phyloP scores from a whole-genome alignment of 164 flowering plant species.

The Euptelea pleiosperma region DNA sequence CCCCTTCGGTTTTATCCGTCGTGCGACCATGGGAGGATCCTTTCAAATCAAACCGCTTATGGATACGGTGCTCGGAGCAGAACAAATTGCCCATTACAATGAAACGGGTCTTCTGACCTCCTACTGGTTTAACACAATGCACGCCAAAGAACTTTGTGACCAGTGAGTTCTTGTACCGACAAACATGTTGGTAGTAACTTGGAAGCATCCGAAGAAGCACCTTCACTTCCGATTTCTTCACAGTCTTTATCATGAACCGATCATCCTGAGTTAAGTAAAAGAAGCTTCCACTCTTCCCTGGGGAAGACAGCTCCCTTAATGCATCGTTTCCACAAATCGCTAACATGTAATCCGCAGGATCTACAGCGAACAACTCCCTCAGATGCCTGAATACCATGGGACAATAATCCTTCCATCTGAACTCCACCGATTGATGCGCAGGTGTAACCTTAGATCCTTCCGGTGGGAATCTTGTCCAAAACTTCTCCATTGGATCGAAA shows the following conservation, averaged over 20 bases:
- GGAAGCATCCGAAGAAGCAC: constrained; percentile 74
- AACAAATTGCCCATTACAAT: constrained; percentile 71
- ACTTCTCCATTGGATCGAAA: constrained; percentile 33
- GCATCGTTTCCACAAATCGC: constrained; percentile 71
- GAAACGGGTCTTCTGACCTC: constrained; percentile 61
- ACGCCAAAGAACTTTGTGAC: constrained; percentile 71
- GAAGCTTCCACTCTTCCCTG: constrained; percentile 75
- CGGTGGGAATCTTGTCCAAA: constrained; percentile 32
- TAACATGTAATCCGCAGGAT: constrained; percentile 69
- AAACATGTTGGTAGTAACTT: constrained; percentile 63
- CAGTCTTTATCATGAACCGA: constrained; percentile 79
- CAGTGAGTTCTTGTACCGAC: constrained; percentile 56
- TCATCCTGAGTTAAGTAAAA: constrained; percentile 84
- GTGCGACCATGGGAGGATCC: no score
- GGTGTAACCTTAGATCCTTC: constrained; percentile 47
- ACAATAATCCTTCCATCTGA: constrained; percentile 51
- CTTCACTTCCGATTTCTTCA: constrained; percentile 83
- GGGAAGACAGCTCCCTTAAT: constrained; percentile 63
- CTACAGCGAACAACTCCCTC: constrained; percentile 53
- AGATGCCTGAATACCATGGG: constrained; percentile 55
- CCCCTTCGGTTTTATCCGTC: constrained; percentile 48
- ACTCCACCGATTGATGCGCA: constrained; percentile 40
- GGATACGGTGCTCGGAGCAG: constrained; percentile 60
- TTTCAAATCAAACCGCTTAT: constrained; percentile 59
- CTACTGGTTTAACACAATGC: constrained; percentile 52